phyloP scores from a whole-genome alignment of 805 yeast species.

The Ogataea pilisensis region DNA sequence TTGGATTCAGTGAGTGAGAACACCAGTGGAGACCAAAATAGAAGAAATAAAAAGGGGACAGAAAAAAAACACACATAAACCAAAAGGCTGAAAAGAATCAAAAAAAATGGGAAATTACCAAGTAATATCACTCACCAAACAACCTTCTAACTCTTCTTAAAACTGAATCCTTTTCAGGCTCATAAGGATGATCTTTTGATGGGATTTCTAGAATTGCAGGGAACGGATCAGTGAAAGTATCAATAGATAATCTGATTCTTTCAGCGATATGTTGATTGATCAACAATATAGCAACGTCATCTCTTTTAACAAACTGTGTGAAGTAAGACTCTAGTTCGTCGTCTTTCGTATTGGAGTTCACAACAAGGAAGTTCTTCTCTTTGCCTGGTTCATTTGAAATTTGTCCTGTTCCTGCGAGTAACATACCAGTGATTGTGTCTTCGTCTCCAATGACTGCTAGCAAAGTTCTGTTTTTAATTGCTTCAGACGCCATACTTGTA shows the following conservation, averaged over 20 bases:
- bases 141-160: slow-evolving; percentile 90
- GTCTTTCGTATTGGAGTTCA: slow-evolving; percentile 71
- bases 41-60: too few relatives aligned
- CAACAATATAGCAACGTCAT: slow-evolving; percentile 87
- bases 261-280: slow-evolving; percentile 96
- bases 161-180: slow-evolving; percentile 96
- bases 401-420: slow-evolving; percentile 94
- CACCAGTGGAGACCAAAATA: too few relatives aligned
- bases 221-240: slow-evolving; percentile 81
- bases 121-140: slow-evolving; percentile 68
- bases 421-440: slow-evolving; percentile 93
- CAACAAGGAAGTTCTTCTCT: slow-evolving; percentile 75
- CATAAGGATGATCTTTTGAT: slow-evolving; percentile 97
- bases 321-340: slow-evolving; percentile 76
- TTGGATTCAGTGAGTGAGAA: too few relatives aligned
- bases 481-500: slow-evolving; percentile 15
- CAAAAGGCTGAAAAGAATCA: background rate
- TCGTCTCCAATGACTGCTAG: slow-evolving; percentile 97
- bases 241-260: slow-evolving; percentile 76
- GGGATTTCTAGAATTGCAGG: slow-evolving; percentile 97
- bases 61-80: too few relatives aligned
- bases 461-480: slow-evolving; percentile 59
- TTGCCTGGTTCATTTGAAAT: slow-evolving; percentile 57
- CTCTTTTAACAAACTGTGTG: slow-evolving; percentile 70
- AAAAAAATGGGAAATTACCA: background rate